Evolutionary conservation across 139 green algal genomes (phyloP).

Genomic region (Chlamydomonas sp.): DNA sequence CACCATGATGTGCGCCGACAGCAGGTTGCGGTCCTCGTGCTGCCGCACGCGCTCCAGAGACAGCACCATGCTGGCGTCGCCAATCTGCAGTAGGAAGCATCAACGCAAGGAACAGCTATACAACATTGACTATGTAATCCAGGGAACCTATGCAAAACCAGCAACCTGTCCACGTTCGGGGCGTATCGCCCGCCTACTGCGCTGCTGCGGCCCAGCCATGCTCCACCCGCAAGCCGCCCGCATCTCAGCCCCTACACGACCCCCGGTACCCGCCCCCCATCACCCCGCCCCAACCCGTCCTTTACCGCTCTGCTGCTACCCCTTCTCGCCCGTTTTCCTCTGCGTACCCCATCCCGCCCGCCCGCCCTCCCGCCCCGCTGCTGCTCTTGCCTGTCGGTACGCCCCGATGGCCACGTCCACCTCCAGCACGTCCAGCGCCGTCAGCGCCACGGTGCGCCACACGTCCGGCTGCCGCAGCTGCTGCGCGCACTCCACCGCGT

Average conservation of each 20-base stretch:
- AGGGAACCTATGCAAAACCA: no score
- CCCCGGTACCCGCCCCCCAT: no score
- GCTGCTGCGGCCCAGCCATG: neutral
- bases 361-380: no score
- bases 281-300: no score
- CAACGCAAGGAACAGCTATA: no score
- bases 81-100: conserved; percentile 22
- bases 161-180: no score
- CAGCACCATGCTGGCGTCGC: conserved; percentile 74
- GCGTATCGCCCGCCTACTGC: no score
- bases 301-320: no score
- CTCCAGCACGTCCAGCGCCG: conserved; percentile 74
- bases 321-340: no score
- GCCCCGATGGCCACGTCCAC: conserved; percentile 68
- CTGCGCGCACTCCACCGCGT: conserved; percentile 61
- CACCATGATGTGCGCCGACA: conserved; percentile 75
- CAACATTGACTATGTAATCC: no score
- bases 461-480: conserved; percentile 52
- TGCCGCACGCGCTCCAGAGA: conserved; percentile 66
- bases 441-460: conserved; percentile 64
- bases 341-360: neutral
- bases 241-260: neutral
- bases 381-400: conserved; percentile 49
- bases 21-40: conserved; percentile 78
- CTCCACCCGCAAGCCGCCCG: neutral